phyloP scores from a whole-genome alignment of 2,329 filamentous ascomycete genomes.

The Sporothrix schenckii region DNA sequence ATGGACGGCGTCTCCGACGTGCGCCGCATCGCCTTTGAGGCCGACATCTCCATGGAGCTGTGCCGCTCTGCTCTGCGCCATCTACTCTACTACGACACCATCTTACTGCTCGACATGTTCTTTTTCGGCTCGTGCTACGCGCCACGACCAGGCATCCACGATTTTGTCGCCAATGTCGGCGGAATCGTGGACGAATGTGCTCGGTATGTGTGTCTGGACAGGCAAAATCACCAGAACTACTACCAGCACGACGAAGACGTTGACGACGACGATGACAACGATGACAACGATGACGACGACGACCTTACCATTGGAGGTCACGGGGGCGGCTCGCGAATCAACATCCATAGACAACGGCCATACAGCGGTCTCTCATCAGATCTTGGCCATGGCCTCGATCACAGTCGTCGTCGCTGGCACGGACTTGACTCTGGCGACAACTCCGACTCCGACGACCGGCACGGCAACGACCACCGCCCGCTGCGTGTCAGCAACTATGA shows the following conservation, averaged over 20 bases:
- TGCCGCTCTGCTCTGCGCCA: constrained; percentile 86
- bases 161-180: constrained; percentile 74
- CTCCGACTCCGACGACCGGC: constrained; percentile 6
- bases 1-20: constrained; percentile 93
- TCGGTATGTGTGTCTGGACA: constrained; percentile 67
- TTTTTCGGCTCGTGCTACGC: constrained; percentile 93
- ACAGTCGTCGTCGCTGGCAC: constrained; percentile 5
- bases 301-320: constrained; percentile 5
- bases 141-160: constrained; percentile 72
- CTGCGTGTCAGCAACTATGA: constrained; percentile 59
- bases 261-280: not conserved
- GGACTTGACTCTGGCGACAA: constrained; percentile 1
- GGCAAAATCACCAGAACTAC: not conserved
- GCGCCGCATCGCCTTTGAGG: constrained; percentile 78
- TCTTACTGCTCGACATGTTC: constrained; percentile 91
- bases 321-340: too few species aligned
- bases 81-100: constrained; percentile 88
- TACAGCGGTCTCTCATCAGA: not conserved
- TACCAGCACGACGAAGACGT: not conserved
- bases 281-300: not conserved
- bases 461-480: constrained; percentile 31
- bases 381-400: not conserved
- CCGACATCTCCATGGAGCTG: constrained; percentile 83
- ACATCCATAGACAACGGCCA: constrained; percentile 14
- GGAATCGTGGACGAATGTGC: constrained; percentile 84